These are phyloP conservation scores for Cucurbita moschata DNA, from an alignment of 306 rosid species.

Conservation along the genomic window DNA sequence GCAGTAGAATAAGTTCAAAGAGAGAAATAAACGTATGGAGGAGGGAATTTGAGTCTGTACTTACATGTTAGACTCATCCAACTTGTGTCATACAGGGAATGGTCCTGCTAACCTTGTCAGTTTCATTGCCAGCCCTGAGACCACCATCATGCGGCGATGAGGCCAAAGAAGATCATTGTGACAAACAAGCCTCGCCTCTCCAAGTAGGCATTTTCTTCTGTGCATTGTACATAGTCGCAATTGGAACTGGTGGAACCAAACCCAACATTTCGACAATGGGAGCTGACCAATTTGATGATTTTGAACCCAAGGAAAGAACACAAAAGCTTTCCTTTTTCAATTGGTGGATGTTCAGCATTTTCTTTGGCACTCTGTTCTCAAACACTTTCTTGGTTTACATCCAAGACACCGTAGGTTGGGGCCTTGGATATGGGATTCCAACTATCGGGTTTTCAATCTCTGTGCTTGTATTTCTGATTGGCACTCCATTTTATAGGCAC, in stretches of 20 bases:
- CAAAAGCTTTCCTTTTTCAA: slow-evolving; percentile 66
- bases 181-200: slow-evolving; percentile 27
- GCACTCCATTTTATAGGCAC: slow-evolving; percentile 60
- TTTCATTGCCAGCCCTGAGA: slow-evolving; percentile 41
- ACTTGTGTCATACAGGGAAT: slow-evolving; percentile 33
- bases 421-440: slow-evolving; percentile 71
- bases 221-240: slow-evolving; percentile 51
- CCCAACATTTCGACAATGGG: slow-evolving; percentile 89
- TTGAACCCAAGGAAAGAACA: slow-evolving; percentile 44
- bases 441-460: slow-evolving; percentile 52
- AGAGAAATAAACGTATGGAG: not conserved
- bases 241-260: slow-evolving; percentile 78
- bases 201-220: slow-evolving; percentile 45
- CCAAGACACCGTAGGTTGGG: slow-evolving; percentile 66
- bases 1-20: not conserved
- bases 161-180: slow-evolving; percentile 17
- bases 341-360: slow-evolving; percentile 73
- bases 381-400: slow-evolving; percentile 52
- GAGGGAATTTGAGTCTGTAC: not conserved
- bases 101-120: slow-evolving; percentile 50
- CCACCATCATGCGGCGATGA: slow-evolving; percentile 43
- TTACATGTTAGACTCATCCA: not conserved
- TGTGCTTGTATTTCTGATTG: slow-evolving; percentile 41
- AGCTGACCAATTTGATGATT: slow-evolving; percentile 78
- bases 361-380: slow-evolving; percentile 58